phyloP scores from a whole-genome alignment of 2,329 filamentous ascomycete genomes.

The Pseudomassariella vexata region DNA sequence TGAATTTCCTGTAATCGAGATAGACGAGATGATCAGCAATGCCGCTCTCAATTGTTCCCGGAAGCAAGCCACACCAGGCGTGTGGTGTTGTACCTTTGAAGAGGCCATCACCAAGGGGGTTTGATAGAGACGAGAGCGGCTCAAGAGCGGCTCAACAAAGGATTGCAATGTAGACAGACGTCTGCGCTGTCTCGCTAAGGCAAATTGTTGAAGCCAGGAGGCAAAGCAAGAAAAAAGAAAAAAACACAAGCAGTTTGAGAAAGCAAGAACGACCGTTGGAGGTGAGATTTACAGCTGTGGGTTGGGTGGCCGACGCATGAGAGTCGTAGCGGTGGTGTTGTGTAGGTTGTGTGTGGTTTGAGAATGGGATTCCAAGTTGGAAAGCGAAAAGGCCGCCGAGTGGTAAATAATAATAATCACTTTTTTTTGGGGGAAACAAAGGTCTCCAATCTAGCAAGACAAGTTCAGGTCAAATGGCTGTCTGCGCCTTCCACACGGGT shows the following conservation, averaged over 20 bases:
- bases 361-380: slow-evolving; percentile 3
- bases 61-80: slow-evolving; percentile 15
- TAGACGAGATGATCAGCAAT: slow-evolving; percentile 29
- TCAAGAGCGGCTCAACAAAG: slow-evolving; percentile 24
- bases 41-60: slow-evolving; percentile 18
- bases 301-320: slow-evolving; percentile 7
- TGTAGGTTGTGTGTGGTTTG: slow-evolving; percentile 3
- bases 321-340: slow-evolving; percentile 1
- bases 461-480: slow-evolving; percentile 8
- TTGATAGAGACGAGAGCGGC: slow-evolving; percentile 18
- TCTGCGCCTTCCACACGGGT: slow-evolving; percentile 8
- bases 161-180: too few species aligned
- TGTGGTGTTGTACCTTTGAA: slow-evolving; percentile 46
- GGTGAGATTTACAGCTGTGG: slow-evolving; percentile 6
- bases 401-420: slow-evolving; percentile 6
- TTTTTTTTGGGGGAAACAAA: slow-evolving; percentile 6
- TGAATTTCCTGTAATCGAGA: slow-evolving; percentile 51
- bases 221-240: slow-evolving; percentile 6
- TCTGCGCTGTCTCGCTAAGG: too few species aligned
- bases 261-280: slow-evolving; percentile 3
- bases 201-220: too few species aligned
- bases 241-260: slow-evolving; percentile 15
- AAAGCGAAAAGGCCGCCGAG: neutral
- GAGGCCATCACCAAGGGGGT: slow-evolving; percentile 49
- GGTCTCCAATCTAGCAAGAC: too few species aligned